Percentiles rank a stretch among this genome's conserved stretches.
These are phyloP conservation scores for Rutidosis leptorrhynchoides DNA, from an alignment of 129 eudicot species.

Conservation along the genomic window DNA sequence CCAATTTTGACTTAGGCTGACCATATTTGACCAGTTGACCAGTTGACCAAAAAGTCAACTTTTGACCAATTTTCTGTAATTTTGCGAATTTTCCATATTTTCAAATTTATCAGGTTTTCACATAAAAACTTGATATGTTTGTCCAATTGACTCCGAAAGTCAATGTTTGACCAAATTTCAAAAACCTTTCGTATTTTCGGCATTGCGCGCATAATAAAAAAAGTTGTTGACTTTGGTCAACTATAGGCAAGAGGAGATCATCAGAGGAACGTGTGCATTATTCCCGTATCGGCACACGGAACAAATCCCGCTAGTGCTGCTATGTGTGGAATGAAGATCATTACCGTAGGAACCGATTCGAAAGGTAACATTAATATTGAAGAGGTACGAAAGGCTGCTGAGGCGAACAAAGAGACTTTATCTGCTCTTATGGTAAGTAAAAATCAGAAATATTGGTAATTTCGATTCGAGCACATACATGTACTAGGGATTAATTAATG, in stretches of 20 bases:
- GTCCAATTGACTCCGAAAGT: too few species aligned
- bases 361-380: constrained; percentile 91
- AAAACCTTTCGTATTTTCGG: too few species aligned
- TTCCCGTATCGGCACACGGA: constrained; percentile 96
- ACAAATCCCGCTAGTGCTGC: constrained; percentile 99
- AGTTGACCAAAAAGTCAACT: too few species aligned
- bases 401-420: constrained; percentile 67
- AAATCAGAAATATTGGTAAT: not conserved
- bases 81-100: too few species aligned
- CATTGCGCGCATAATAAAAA: too few species aligned
- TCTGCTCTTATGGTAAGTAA: constrained; percentile 82
- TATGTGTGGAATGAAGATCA: constrained; percentile 98
- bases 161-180: too few species aligned
- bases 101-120: too few species aligned
- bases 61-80: too few species aligned
- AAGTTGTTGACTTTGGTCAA: constrained; percentile 2
- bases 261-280: constrained; percentile 88
- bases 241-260: constrained; percentile 91
- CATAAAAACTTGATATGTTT: too few species aligned
- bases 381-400: constrained; percentile 89
- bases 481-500: not conserved
- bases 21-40: too few species aligned
- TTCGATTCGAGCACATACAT: not conserved
- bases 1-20: too few species aligned
- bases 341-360: constrained; percentile 85